phyloP scores from a whole-genome alignment of 768 basidiomycete genomes.

The Agrocybe pediades region DNA sequence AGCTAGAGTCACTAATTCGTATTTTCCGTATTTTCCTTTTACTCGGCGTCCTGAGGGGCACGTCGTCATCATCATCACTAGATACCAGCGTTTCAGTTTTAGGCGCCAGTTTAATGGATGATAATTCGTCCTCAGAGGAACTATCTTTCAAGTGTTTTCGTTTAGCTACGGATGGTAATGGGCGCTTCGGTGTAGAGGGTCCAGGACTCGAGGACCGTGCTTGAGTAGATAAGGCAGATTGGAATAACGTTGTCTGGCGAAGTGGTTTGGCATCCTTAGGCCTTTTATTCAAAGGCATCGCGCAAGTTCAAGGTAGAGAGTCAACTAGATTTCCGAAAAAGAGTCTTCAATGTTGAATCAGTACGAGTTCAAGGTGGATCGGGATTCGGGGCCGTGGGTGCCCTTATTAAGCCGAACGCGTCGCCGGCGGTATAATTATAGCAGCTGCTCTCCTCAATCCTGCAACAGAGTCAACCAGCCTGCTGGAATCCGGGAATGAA shows the following conservation, averaged over 20 bases:
- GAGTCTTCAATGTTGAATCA: too few species aligned
- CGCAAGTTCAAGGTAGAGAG: too few species aligned
- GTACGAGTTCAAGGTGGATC: too few species aligned
- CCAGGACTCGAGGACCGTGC: not conserved
- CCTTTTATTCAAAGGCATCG: slow-evolving; percentile 6
- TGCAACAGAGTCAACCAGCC: too few species aligned
- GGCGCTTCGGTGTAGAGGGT: not conserved
- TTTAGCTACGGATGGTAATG: not conserved
- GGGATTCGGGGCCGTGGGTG: too few species aligned
- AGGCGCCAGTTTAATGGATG: slow-evolving; percentile 53
- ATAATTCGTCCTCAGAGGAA: slow-evolving; percentile 45
- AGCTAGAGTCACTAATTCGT: slow-evolving; percentile 3
- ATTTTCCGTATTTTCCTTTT: not conserved
- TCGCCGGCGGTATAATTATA: too few species aligned
- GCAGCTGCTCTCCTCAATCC: too few species aligned
- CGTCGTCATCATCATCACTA: slow-evolving; percentile 16
- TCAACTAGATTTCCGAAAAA: too few species aligned
- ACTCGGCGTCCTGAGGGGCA: slow-evolving; percentile 1
- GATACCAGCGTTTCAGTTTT: slow-evolving; percentile 12
- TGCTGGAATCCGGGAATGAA: not conserved
- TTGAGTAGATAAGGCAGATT: slow-evolving; percentile 5
- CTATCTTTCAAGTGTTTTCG: slow-evolving; percentile 12
- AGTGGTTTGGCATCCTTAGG: slow-evolving; percentile 24
- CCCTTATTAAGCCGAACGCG: too few species aligned
- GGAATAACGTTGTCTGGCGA: slow-evolving; percentile 47